A percentile compares a stretch with the other conserved stretches of the same genome.
Evolutionary conservation across 257 asterid genomes (phyloP).

Genomic region (Nicotiana tabacum): DNA sequence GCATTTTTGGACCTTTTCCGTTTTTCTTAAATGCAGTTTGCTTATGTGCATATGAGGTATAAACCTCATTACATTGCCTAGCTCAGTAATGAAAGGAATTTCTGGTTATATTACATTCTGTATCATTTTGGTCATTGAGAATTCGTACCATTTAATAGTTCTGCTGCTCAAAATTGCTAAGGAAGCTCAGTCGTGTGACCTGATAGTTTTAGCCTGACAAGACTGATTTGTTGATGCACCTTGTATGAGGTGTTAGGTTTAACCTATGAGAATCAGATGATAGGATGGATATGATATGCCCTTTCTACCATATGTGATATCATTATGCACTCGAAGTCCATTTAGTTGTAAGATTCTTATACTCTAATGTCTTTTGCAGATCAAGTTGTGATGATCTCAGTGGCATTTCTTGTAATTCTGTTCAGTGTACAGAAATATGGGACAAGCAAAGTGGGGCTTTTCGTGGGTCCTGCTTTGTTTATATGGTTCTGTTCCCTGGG

Average conservation of each 20-base stretch:
- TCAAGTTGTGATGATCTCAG: constrained; percentile 81
- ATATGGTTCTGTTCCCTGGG: constrained; percentile 97
- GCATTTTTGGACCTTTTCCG: not conserved
- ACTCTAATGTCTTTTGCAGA: constrained; percentile 51
- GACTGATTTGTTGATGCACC: not conserved
- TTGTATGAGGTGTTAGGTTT: constrained; percentile 2
- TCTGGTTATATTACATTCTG: not conserved
- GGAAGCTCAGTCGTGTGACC: not conserved
- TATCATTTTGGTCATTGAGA: not conserved
- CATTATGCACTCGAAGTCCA: not conserved
- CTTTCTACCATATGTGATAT: not conserved
- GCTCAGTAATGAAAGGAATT: constrained; percentile 4
- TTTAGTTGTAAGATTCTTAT: not conserved
- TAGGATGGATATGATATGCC: not conserved
- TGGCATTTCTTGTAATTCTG: constrained; percentile 72
- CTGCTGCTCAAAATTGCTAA: not conserved
- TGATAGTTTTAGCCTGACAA: not conserved
- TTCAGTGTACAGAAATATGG: constrained; percentile 95
- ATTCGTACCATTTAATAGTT: not conserved
- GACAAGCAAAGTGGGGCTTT: constrained; percentile 89
- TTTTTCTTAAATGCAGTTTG: not conserved
- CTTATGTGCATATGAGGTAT: not conserved
- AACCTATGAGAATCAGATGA: not conserved
- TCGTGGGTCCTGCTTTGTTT: constrained; percentile 94
- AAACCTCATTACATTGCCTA: not conserved